A percentile compares a stretch with the other conserved stretches of the same genome.
Evolutionary conservation across 2,329 filamentous ascomycete genomes (phyloP).

Genomic region (Rhinocladiella similis): DNA sequence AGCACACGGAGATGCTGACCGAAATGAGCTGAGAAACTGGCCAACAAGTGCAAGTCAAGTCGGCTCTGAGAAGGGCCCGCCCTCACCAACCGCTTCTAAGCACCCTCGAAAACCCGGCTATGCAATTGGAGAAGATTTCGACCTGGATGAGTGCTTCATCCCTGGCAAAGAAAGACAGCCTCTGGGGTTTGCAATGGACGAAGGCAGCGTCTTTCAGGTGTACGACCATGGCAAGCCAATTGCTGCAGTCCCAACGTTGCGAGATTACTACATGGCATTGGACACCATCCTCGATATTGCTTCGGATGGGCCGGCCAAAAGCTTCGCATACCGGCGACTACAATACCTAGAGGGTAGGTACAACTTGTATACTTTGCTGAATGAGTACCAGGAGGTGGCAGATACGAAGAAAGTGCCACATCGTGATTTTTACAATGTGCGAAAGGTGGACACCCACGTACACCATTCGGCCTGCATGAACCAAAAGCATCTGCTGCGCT

Average conservation of each 20-base stretch:
- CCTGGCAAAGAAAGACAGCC: slow-evolving; percentile 71
- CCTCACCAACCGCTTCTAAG: slow-evolving; percentile 47
- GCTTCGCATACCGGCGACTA: slow-evolving; percentile 89
- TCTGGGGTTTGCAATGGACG: slow-evolving; percentile 77
- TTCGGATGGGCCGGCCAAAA: slow-evolving; percentile 93
- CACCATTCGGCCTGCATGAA: slow-evolving; percentile 99
- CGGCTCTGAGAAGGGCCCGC: slow-evolving; percentile 32
- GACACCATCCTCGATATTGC: slow-evolving; percentile 85
- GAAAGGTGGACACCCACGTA: slow-evolving; percentile 98
- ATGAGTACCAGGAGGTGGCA: slow-evolving; percentile 96
- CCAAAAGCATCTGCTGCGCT: slow-evolving; percentile 94
- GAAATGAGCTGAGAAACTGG: slow-evolving; percentile 13
- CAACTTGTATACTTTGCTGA: slow-evolving; percentile 87
- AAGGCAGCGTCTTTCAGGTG: slow-evolving; percentile 87
- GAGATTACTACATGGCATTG: slow-evolving; percentile 94
- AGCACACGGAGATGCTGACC: slow-evolving; percentile 11
- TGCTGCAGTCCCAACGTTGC: slow-evolving; percentile 82
- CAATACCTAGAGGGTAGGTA: slow-evolving; percentile 98
- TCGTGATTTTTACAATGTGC: slow-evolving; percentile 97
- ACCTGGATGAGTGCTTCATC: slow-evolving; percentile 68
- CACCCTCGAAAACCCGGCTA: slow-evolving; percentile 80
- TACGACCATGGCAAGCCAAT: slow-evolving; percentile 72
- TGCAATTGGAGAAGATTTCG: slow-evolving; percentile 90
- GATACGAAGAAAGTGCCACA: slow-evolving; percentile 98
- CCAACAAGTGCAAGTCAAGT: slow-evolving; percentile 34